Conservation (phyloP, 768 basidiomycete species). For the Lentinula raphanica region DNA sequence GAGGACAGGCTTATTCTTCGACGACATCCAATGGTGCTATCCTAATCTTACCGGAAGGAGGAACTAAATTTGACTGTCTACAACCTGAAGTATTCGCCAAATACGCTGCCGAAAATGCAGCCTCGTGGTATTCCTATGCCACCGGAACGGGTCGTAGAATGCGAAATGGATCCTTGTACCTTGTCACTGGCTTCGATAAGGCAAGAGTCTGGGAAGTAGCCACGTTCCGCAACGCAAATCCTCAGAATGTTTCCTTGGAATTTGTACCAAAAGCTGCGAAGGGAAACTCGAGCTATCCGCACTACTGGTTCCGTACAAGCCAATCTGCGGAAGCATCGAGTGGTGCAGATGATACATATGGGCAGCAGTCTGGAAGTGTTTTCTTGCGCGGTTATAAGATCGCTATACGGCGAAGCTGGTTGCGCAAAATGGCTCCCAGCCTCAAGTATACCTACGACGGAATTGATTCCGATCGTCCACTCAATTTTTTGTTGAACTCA, state of each 20-base stretch:
- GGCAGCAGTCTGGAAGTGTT: not conserved
- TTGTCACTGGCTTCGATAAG: conserved; percentile 2
- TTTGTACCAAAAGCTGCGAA: not conserved
- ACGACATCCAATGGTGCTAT: not conserved
- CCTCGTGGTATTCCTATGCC: not conserved
- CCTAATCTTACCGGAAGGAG: not conserved
- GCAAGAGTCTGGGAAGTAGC: not conserved
- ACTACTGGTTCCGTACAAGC: not conserved
- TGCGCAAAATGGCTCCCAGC: not conserved
- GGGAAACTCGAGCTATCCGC: not conserved
- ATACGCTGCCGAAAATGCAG: not conserved
- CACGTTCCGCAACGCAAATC: not conserved
- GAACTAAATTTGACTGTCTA: not conserved
- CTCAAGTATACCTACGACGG: not conserved
- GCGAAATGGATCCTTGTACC: not conserved
- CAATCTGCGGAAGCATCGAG: not conserved
- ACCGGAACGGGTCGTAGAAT: not conserved
- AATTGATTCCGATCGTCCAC: not conserved
- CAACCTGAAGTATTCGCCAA: not conserved
- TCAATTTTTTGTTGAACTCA: not conserved
- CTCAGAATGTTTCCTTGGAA: not conserved
- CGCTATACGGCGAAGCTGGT: not conserved
- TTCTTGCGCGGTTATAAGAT: conserved; percentile 2
- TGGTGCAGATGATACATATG: not conserved
- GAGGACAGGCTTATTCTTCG: not conserved